phyloP scores from a whole-genome alignment of 495 filamentous ascomycete species.

The Cercophora samala region DNA sequence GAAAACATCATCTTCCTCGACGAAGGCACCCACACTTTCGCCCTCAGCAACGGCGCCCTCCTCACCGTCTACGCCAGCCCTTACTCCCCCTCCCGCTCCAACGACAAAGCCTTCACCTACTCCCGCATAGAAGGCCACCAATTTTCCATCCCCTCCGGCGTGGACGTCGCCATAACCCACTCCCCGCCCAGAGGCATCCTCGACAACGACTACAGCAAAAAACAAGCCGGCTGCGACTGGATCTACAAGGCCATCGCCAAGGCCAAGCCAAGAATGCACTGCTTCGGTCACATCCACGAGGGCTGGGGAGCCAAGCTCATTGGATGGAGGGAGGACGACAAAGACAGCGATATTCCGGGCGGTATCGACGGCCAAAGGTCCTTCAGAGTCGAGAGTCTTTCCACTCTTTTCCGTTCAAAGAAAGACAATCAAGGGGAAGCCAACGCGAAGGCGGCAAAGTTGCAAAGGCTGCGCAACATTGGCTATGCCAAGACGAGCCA shows the following conservation, averaged over 20 bases:
- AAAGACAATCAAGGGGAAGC: too few species aligned
- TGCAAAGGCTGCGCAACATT: neutral
- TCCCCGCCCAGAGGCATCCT: constrained; percentile 62
- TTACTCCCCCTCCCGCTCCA: constrained; percentile 58
- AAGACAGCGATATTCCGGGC: too few species aligned
- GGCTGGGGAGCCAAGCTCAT: constrained; percentile 65
- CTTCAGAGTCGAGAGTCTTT: too few species aligned
- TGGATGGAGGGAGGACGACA: constrained; percentile 46
- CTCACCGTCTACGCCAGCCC: constrained; percentile 69
- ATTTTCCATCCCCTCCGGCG: constrained; percentile 44
- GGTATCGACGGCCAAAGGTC: too few species aligned
- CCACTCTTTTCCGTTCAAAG: too few species aligned
- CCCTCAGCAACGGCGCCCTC: constrained; percentile 53
- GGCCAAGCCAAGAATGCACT: constrained; percentile 57
- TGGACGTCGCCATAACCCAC: constrained; percentile 72
- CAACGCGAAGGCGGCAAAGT: too few species aligned
- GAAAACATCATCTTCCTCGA: constrained; percentile 62
- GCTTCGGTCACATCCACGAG: constrained; percentile 75
- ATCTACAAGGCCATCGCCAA: constrained; percentile 56
- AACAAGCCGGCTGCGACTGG: constrained; percentile 53
- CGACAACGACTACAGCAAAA: constrained; percentile 41
- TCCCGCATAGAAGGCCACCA: constrained; percentile 45
- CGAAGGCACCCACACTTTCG: constrained; percentile 59
- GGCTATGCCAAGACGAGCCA: constrained; percentile 27
- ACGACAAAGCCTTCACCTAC: constrained; percentile 62